Evolutionary conservation across 805 yeast genomes (phyloP).

Genomic region (Kuraishia capsulata): DNA sequence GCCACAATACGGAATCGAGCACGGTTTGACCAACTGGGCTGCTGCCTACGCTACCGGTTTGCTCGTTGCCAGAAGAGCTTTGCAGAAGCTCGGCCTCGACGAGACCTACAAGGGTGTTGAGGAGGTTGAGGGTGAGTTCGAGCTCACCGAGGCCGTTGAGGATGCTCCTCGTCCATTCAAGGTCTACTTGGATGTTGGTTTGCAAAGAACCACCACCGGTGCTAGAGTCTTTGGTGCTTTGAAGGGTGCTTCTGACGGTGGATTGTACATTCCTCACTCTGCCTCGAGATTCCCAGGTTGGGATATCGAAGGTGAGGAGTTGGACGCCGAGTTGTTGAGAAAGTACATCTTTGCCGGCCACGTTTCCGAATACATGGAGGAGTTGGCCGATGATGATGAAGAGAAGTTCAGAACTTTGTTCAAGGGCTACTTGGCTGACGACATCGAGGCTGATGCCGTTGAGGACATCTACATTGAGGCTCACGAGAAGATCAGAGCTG

Average conservation of each 20-base stretch:
- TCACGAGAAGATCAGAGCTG: conserved; percentile 92
- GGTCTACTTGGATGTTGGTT: conserved; percentile 98
- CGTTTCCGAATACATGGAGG: conserved; percentile 99
- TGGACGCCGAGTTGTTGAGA: conserved; percentile 95
- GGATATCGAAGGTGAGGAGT: conserved; percentile 98
- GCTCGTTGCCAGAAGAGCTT: conserved; percentile 97
- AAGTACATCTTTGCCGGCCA: conserved; percentile 99
- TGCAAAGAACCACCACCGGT: conserved; percentile 99
- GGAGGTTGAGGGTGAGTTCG: conserved; percentile 99
- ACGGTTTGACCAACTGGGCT: conserved; percentile 99
- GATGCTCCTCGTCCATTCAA: conserved; percentile 99
- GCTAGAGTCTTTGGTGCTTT: conserved; percentile 99
- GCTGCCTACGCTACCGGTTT: conserved; percentile 99
- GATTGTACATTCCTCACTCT: conserved; percentile 97
- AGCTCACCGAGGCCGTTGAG: conserved; percentile 98
- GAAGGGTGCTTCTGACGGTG: conserved; percentile 99
- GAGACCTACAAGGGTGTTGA: conserved; percentile 98
- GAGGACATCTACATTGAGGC: conserved; percentile 95
- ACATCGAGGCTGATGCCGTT: conserved; percentile 91
- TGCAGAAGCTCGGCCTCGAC: conserved; percentile 95
- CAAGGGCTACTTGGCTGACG: conserved; percentile 95
- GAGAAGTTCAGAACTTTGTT: conserved; percentile 96
- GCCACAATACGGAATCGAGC: conserved; percentile 94
- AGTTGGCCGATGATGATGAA: conserved; percentile 99
- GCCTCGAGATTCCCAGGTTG: conserved; percentile 99